phyloP scores from a whole-genome alignment of 345 rosid species.

The Arabis hirsuta region DNA sequence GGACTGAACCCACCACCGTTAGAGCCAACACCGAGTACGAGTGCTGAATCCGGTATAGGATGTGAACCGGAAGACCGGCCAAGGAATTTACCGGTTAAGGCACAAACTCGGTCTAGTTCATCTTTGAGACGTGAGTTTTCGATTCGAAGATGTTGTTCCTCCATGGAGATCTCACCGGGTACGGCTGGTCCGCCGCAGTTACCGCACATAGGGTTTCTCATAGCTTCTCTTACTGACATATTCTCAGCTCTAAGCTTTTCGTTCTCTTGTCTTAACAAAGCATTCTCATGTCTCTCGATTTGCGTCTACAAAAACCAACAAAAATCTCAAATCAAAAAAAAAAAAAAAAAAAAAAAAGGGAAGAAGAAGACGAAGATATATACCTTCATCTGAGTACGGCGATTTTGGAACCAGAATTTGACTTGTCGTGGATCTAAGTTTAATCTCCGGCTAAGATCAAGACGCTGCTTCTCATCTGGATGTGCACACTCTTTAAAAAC shows the following conservation, averaged over 20 bases:
- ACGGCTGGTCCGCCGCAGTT: slow-evolving; percentile 94
- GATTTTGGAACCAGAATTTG: slow-evolving; percentile 96
- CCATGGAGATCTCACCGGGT: slow-evolving; percentile 75
- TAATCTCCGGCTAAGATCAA: slow-evolving; percentile 80
- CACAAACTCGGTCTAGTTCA: slow-evolving; percentile 82
- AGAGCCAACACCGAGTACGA: slow-evolving; percentile 63
- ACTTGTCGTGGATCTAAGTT: slow-evolving; percentile 86
- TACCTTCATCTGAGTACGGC: slow-evolving; percentile 98
- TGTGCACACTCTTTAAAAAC: slow-evolving; percentile 91
- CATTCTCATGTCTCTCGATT: slow-evolving; percentile 88
- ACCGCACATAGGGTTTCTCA: slow-evolving; percentile 87
- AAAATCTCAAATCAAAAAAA: neutral
- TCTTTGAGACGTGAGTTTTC: slow-evolving; percentile 89
- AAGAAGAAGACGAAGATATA: neutral
- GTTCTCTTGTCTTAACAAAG: slow-evolving; percentile 79
- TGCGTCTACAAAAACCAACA: slow-evolving; percentile 60
- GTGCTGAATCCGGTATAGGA: slow-evolving; percentile 65
- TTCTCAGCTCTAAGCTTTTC: slow-evolving; percentile 90
- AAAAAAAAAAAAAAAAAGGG: slow-evolving; percentile 1
- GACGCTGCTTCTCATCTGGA: slow-evolving; percentile 87
- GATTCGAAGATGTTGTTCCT: slow-evolving; percentile 86
- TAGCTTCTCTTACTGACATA: slow-evolving; percentile 86
- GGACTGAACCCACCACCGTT: slow-evolving; percentile 19
- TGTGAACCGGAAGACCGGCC: slow-evolving; percentile 68
- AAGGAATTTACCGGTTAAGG: slow-evolving; percentile 85